Evolutionary conservation across 495 filamentous ascomycete species (phyloP).

Genomic region (Neurospora tetraspora): DNA sequence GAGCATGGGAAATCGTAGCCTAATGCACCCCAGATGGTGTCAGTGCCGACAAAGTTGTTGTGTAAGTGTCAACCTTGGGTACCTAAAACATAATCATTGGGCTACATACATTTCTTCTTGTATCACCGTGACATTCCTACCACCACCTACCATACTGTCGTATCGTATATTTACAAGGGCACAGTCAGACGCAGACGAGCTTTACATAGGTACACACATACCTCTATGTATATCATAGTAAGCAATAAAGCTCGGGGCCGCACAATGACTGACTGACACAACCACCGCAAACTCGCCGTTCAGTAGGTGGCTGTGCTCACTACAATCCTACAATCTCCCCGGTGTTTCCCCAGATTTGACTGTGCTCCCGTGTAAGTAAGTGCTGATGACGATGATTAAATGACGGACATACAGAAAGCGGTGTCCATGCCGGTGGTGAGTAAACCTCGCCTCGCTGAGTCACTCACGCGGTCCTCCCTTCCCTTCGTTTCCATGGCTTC

Average conservation of each 20-base stretch:
- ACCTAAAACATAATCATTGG: neutral
- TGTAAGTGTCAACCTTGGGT: neutral
- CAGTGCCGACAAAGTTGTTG: neutral
- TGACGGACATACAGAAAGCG: neutral
- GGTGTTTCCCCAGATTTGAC: neutral
- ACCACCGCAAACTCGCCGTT: neutral
- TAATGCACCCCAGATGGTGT: neutral
- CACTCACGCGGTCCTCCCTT: neutral
- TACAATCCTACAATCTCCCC: neutral
- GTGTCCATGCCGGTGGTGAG: neutral
- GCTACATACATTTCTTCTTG: neutral
- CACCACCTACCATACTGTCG: neutral
- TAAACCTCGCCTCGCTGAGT: neutral
- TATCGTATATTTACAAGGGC: neutral
- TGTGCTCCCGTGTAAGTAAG: neutral
- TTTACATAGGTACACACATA: neutral
- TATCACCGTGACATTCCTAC: neutral
- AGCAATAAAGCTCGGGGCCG: neutral
- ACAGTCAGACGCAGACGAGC: neutral
- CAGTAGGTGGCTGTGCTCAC: neutral
- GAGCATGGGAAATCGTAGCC: neutral
- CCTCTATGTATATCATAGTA: neutral
- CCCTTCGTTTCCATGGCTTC: neutral
- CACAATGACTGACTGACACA: neutral
- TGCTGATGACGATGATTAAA: neutral